These are phyloP conservation scores for Cladosporium sp. DNA, from an alignment of 2,329 filamentous ascomycete genomes.

Conservation along the genomic window DNA sequence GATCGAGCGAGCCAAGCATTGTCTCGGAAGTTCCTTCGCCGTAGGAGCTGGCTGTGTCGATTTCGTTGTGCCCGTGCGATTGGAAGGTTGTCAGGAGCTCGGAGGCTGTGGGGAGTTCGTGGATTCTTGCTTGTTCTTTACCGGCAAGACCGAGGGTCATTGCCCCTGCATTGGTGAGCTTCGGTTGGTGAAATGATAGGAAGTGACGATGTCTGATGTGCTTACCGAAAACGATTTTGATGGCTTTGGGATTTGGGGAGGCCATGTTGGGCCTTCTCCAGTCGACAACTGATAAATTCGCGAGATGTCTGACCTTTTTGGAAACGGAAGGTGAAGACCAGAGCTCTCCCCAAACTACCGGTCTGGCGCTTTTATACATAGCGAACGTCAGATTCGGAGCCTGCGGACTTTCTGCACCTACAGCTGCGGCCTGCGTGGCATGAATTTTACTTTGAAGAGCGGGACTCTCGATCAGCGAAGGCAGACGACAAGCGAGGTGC, in stretches of 20 bases:
- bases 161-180: constrained; percentile 39
- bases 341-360: no score
- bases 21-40: constrained; percentile 25
- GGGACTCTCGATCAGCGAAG: no score
- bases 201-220: background rate
- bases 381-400: no score
- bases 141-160: constrained; percentile 77
- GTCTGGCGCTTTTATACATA: no score
- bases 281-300: no score
- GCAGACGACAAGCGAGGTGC: no score
- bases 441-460: no score
- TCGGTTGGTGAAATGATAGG: background rate
- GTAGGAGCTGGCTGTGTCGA: constrained; percentile 29
- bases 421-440: no score
- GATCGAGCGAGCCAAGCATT: constrained; percentile 27
- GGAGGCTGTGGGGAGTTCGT: constrained; percentile 18
- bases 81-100: constrained; percentile 27
- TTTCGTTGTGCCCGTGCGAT: constrained; percentile 27
- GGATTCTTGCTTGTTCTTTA: constrained; percentile 23
- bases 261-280: background rate
- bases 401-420: no score
- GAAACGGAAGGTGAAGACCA: no score
- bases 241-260: background rate
- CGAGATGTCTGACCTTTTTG: no score
- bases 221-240: background rate